Conservation (phyloP, 2,329 filamentous ascomycete species). For the Didymella segeticola region DNA sequence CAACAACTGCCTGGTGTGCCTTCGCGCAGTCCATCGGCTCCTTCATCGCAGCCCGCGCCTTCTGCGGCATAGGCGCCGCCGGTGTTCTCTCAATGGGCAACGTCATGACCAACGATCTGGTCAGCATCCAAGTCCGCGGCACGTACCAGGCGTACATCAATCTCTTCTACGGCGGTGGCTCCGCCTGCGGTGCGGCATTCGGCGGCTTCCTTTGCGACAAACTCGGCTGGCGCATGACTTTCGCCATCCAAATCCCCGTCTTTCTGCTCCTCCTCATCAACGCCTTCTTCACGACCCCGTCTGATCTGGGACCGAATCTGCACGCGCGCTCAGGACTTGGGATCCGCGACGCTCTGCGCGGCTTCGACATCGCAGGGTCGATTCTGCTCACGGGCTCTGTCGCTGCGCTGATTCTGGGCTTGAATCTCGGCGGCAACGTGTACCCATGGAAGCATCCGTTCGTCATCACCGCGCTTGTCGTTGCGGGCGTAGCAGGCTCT, state of each 20-base stretch:
- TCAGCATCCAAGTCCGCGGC: slow-evolving; percentile 75
- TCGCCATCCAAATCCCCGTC: slow-evolving; percentile 59
- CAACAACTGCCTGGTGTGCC: slow-evolving; percentile 73
- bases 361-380: slow-evolving; percentile 59
- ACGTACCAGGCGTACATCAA: slow-evolving; percentile 75
- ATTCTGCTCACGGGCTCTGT: slow-evolving; percentile 56
- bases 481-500: slow-evolving; percentile 49
- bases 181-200: slow-evolving; percentile 67
- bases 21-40: slow-evolving; percentile 70
- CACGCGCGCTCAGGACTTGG: slow-evolving; percentile 51
- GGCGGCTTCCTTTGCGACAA: slow-evolving; percentile 74
- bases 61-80: slow-evolving; percentile 76
- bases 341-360: slow-evolving; percentile 53
- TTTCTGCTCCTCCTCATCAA: slow-evolving; percentile 55
- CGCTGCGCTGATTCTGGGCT: slow-evolving; percentile 57
- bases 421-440: slow-evolving; percentile 62
- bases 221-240: slow-evolving; percentile 77
- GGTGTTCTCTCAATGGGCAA: slow-evolving; percentile 72
- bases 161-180: slow-evolving; percentile 64
- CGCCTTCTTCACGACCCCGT: slow-evolving; percentile 53
- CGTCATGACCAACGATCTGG: slow-evolving; percentile 76
- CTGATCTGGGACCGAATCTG: slow-evolving; percentile 54
- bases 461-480: slow-evolving; percentile 55
- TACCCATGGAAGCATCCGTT: slow-evolving; percentile 59
- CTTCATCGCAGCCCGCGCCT: slow-evolving; percentile 73